phyloP scores from a whole-genome alignment of 768 basidiomycete species.

The Butyriboletus loyo region DNA sequence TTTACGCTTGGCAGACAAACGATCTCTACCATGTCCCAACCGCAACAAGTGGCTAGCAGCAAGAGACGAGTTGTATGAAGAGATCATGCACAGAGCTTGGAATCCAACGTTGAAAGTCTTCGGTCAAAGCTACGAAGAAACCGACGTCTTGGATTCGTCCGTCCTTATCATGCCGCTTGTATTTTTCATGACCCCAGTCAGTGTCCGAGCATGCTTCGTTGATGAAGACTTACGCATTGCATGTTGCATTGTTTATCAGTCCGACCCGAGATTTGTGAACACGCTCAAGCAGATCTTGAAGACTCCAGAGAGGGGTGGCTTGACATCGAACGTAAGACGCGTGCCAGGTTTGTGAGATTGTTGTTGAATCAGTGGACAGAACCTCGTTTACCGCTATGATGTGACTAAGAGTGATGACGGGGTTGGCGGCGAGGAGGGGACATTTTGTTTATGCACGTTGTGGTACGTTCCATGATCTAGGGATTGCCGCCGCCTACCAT shows the following conservation, averaged over 20 bases:
- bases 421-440: conserved; percentile 94
- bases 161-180: conserved; percentile 91
- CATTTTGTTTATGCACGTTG: conserved; percentile 85
- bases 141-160: conserved; percentile 76
- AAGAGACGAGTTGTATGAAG: conserved; percentile 86
- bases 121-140: conserved; percentile 89
- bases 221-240: neutral
- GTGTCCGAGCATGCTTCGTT: conserved; percentile 22
- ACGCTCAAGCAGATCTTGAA: conserved; percentile 83
- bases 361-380: conserved; percentile 40
- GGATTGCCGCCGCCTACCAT: neutral
- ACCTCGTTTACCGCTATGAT: conserved; percentile 88
- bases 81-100: conserved; percentile 89
- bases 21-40: conserved; percentile 82
- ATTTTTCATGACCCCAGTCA: conserved; percentile 82
- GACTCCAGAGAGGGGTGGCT: conserved; percentile 85
- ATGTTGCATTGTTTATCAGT: conserved; percentile 36
- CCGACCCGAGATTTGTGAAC: conserved; percentile 84
- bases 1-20: conserved; percentile 90
- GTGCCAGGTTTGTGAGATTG: neutral
- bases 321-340: conserved; percentile 72
- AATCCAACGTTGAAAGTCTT: conserved; percentile 67
- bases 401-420: conserved; percentile 84
- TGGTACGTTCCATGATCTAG: conserved; percentile 44
- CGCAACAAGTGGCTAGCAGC: conserved; percentile 68